Conservation (phyloP, 1,139 yeast species). For the Sugiyamaella pinicola region DNA sequence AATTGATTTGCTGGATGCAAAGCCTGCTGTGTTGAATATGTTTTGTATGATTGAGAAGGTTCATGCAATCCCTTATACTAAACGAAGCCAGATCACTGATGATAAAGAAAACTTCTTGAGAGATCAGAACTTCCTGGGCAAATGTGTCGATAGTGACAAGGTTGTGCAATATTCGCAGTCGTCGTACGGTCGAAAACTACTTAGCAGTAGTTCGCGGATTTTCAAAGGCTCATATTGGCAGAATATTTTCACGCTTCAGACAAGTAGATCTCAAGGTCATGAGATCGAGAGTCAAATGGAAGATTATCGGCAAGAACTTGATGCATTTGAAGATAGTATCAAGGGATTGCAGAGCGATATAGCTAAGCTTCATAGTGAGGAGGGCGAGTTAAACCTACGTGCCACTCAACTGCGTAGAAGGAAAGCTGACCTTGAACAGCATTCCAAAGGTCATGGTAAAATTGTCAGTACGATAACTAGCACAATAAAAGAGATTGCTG, state of each 20-base stretch:
- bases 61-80: slow-evolving; percentile 65
- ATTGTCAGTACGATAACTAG: neutral
- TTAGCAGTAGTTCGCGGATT: neutral
- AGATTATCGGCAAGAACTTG: neutral
- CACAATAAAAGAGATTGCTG: slow-evolving; percentile 3
- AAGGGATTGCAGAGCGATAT: slow-evolving; percentile 2
- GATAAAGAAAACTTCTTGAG: slow-evolving; percentile 11
- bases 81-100: slow-evolving; percentile 20
- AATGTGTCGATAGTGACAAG: slow-evolving; percentile 17
- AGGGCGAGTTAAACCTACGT: neutral
- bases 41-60: slow-evolving; percentile 61
- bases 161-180: slow-evolving; percentile 10
- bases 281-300: neutral
- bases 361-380: neutral
- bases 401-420: neutral
- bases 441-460: neutral
- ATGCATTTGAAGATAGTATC: slow-evolving; percentile 11
- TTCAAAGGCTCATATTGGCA: slow-evolving; percentile 8
- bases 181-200: slow-evolving; percentile 7
- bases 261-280: neutral
- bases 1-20: slow-evolving; percentile 73
- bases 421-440: neutral
- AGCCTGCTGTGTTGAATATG: slow-evolving; percentile 72
- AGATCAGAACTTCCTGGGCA: slow-evolving; percentile 4
- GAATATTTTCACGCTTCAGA: neutral